phyloP scores from a whole-genome alignment of 371 early-diverging fungal genomes.

The Mucor plumbeus region DNA sequence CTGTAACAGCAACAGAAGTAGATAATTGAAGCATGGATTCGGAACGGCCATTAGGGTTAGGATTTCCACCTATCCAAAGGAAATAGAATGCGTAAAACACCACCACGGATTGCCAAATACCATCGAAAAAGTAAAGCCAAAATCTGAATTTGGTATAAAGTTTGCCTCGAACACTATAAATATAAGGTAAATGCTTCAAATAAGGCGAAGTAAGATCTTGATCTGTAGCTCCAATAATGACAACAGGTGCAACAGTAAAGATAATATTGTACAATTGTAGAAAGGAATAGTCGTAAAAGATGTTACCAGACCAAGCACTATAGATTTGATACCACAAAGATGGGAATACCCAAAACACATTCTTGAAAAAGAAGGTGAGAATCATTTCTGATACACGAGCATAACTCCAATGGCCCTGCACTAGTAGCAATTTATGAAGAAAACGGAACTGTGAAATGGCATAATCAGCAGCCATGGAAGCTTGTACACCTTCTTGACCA shows the following conservation, averaged over 20 bases:
- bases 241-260: conserved; percentile 77
- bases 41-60: conserved; percentile 45
- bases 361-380: conserved; percentile 94
- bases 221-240: conserved; percentile 61
- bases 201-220: conserved; percentile 65
- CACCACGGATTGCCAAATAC: conserved; percentile 73
- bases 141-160: conserved; percentile 67
- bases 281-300: conserved; percentile 89
- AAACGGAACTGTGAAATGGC: conserved; percentile 91
- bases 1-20: conserved; percentile 66
- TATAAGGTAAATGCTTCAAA: conserved; percentile 65
- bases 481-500: conserved; percentile 91
- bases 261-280: conserved; percentile 83
- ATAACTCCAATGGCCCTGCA: conserved; percentile 92
- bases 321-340: conserved; percentile 87
- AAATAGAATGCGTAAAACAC: conserved; percentile 67
- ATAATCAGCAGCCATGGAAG: conserved; percentile 91
- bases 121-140: conserved; percentile 70
- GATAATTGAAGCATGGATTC: conserved; percentile 60
- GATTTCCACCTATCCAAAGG: conserved; percentile 43
- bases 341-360: conserved; percentile 86
- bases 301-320: conserved; percentile 80
- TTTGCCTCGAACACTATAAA: conserved; percentile 62
- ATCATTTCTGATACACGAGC: conserved; percentile 86
- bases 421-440: conserved; percentile 78